Evolutionary conservation across 306 rosid genomes (phyloP).

Genomic region (Inga laurina): DNA sequence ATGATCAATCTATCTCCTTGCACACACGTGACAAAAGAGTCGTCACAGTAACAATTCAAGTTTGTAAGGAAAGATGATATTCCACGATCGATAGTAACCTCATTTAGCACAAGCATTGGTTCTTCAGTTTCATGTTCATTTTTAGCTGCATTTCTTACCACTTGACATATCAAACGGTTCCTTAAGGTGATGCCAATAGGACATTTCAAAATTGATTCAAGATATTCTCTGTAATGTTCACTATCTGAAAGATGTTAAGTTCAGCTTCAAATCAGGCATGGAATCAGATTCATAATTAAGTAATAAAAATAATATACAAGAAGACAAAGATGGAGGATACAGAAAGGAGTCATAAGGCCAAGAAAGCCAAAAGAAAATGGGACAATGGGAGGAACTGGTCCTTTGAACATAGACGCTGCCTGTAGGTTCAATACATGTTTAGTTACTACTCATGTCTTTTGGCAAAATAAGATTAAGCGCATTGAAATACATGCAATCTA

Average conservation of each 20-base stretch:
- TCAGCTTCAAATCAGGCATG: slow-evolving; percentile 30
- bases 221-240: slow-evolving; percentile 76
- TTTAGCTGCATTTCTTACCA: slow-evolving; percentile 81
- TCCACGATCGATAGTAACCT: slow-evolving; percentile 97
- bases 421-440: slow-evolving; percentile 47
- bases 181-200: slow-evolving; percentile 89
- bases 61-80: slow-evolving; percentile 92
- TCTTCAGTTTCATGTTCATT: slow-evolving; percentile 85
- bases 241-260: slow-evolving; percentile 84
- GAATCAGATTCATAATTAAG: slow-evolving; percentile 1
- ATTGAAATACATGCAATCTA: slow-evolving; percentile 20
- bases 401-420: slow-evolving; percentile 99
- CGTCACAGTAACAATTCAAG: slow-evolving; percentile 92
- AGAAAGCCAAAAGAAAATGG: no score
- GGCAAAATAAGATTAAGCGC: background rate
- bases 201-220: slow-evolving; percentile 77
- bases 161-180: slow-evolving; percentile 81
- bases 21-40: slow-evolving; percentile 86
- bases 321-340: slow-evolving; percentile 66
- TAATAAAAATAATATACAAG: background rate
- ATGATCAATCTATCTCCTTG: slow-evolving; percentile 96
- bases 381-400: no score
- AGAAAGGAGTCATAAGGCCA: no score
- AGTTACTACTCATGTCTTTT: background rate
- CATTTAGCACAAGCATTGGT: slow-evolving; percentile 82